Evolutionary conservation across 495 filamentous ascomycete species (phyloP), one percentile per base, ranked within the genome.

Genomic region (Extremus antarcticus): DNA sequence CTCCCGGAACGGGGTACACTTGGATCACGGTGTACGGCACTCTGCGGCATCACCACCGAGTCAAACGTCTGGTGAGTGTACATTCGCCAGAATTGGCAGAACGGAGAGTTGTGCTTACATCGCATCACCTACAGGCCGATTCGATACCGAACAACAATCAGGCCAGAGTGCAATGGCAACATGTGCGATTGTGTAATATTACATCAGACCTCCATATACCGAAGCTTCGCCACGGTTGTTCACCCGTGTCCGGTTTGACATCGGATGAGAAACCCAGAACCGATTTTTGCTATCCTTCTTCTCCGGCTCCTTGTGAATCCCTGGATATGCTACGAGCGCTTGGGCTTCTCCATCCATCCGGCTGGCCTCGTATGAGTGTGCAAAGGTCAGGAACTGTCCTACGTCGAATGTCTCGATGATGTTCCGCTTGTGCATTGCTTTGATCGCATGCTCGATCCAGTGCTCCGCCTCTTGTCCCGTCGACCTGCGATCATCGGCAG

Each of bases 201-300:
- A 25, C 23, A 48, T 48, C 46, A 25, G 25, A 16, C 46, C 46
- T 15, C 23, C 46, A 48, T 48, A 23, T 23, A 48, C 24, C 20
- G 20, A n/a, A 15, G 46, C 23, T 21, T 48, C 13, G 8, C 46
- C 46, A 25, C 17, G 20, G 9, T 17, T 17, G 17, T 25, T 25
- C 21, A 9, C 25, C 21, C 23, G 19, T 17, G 19, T 23, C 4
- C 23, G 46, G 10, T 25, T 15, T 21, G 20, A 4, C 22, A 32
- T 56, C 21, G 54, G 47, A 22, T 53, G 32, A 2, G 50, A 43
- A 7, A 58, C 13, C 56, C 56, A 58, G 23, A 58, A 54, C 20
- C 23, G 7, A 43, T 40, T 15, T 50, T 54, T 53, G 4, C 16
- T 25, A 1, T 15, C n/a, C 51, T 58, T 58, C 24, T 58, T 38